phyloP scores from a whole-genome alignment of 2,329 filamentous ascomycete species.

The Xylaria sp. region DNA sequence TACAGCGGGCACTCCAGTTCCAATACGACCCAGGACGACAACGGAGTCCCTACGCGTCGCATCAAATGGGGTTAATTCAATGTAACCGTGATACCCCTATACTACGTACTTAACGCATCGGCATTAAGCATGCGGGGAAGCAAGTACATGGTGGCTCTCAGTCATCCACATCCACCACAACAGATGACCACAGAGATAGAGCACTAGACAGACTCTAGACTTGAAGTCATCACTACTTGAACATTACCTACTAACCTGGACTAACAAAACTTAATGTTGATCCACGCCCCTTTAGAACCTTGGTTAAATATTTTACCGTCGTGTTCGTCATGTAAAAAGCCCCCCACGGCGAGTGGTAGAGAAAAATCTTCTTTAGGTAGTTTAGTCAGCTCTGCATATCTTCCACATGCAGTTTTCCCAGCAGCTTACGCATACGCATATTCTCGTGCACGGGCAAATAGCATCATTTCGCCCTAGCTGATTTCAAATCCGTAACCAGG shows the following conservation, averaged over 20 bases:
- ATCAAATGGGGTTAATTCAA: not conserved
- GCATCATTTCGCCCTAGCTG: not conserved
- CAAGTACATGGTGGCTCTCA: not conserved
- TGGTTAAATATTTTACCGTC: too few relatives aligned
- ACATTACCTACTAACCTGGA: not conserved
- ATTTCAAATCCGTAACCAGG: conserved; percentile 6
- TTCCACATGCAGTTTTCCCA: not conserved
- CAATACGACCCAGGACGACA: not conserved
- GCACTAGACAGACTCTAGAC: too few relatives aligned
- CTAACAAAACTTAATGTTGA: not conserved
- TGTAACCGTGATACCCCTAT: not conserved
- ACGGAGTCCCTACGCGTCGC: conserved; percentile 14
- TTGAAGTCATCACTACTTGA: not conserved
- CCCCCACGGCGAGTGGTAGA: too few relatives aligned
- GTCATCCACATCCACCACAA: not conserved
- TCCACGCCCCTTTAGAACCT: not conserved
- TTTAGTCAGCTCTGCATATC: not conserved
- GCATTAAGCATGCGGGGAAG: conserved; percentile 11
- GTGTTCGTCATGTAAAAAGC: not conserved
- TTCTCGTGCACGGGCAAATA: conserved; percentile 5
- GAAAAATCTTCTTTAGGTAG: not conserved
- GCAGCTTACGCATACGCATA: not conserved
- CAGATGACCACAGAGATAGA: not conserved
- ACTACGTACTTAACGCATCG: not conserved
- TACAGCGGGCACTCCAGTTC: not conserved